Base-by-base conservation (phyloP, 139 green algal genomes). In the Coelastrella sp. region DNA sequence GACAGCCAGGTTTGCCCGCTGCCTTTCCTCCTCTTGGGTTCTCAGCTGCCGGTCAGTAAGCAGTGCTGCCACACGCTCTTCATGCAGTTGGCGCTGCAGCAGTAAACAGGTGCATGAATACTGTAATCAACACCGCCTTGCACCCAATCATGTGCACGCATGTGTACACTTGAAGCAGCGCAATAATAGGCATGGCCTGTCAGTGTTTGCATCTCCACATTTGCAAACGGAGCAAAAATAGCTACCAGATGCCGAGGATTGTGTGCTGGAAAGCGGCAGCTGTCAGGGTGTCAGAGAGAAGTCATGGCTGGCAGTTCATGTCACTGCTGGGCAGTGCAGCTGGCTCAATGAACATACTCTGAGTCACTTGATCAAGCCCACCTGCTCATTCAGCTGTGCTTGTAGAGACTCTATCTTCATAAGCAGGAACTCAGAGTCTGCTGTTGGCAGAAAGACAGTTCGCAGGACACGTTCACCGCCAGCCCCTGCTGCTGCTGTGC, bases 301-400 rank as follows among this genome's bases (percentile, higher is more conserved):
- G 4, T 73, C 14, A 73, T 3, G 14, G 14, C 65, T 17, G 65
- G 14, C 65, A 73, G 4, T 4, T 17, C 65, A 3, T 17, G 1
- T 73, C 4, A 73, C 4, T 73, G 65, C 65, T 73, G 65, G 14
- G 14, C 65, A 73, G 65, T 17, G 3, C 65, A 73, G 65, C 65
- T 73, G 65, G 14, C 65, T 4, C 1, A 73, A 22, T 73, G 65
- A 17, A 15, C 35, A 49, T 3, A 75, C 66, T 49, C 1, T 0
- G 0, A 76, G 17, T 20, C 4, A n/a, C 22, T 8, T 11, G 68
- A 6, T 27, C 24, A 24, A 24, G 19, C 81, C 57, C 87, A 96
- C 95, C 94, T 96, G 93, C 83, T 98, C 96, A 27, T 94, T 94
- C 49, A 99, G 93, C 92, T 98, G 96, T 0, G 96, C 96, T 79